Evolutionary conservation across 805 yeast genomes (phyloP), one percentile per base, ranked within the genome.

Genomic region (Kluyveromyces nonfermentans): DNA sequence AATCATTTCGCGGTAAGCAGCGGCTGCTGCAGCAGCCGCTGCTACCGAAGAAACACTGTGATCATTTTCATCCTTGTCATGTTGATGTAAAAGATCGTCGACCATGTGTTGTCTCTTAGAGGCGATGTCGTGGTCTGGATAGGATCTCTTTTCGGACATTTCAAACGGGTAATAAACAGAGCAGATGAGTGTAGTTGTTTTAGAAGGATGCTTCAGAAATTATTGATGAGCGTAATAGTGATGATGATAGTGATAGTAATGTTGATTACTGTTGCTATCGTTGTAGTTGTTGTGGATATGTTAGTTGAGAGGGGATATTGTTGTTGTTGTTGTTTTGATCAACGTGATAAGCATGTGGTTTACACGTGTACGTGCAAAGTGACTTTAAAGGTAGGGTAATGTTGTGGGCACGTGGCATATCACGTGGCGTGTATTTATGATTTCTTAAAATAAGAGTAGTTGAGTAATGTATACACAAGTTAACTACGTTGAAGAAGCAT

Each of bases 21-120:
- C 58, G 15, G 56, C 54, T n/a, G 54, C 57, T 17, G 56, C 59
- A 14, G 57, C 59, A 1, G 53, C 59, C 7, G 53, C 57, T 2
- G 59, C 59, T 1, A 55, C 53, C 25, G 49, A 48, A 33, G 43
- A 44, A 14, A 35, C 40, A 12, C 43, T 46, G 22, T 49, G 47
- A 28, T 46, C 43, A 20, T 40, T 44, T 18, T 43, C 46, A 20
- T 40, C 30, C 10, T 31, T 45, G 16, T 25, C 37, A 4, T 17
- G 15, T 8, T 18, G 46, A 12, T 41, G 33, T 33, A 38, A 28
- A 21, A 38, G 34, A 9, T 32, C 31, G 21, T 38, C 41, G 14
- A 38, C 41, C 33, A 38, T 38, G 5, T 38, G 41, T 12, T 38
- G 41, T 28, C 41, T 38, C 41, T 38, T 38, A 34, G 16, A 28